Base-by-base conservation (phyloP, 169 alveolate genomes). In the Plasmodium sp. region DNA sequence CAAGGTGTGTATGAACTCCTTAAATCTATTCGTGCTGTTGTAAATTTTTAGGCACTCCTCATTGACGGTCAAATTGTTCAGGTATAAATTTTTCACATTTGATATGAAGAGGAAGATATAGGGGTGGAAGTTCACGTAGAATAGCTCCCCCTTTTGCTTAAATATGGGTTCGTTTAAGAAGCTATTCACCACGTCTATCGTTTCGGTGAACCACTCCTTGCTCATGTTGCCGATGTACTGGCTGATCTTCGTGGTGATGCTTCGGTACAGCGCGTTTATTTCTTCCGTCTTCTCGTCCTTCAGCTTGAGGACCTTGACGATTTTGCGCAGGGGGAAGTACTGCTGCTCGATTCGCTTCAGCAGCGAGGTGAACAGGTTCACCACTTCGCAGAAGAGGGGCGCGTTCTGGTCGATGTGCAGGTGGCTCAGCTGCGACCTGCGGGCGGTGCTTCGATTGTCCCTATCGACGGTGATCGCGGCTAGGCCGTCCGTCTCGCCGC, bases 111-210 rank as follows among this genome's bases (percentile, higher is more conserved):
- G 67, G 72, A 90, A 90, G 27, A 90, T 90, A 34, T 90, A 72
- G 16, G 90, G 94, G 80, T 90, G 94, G 74, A 90, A 90, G 34
- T 90, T 90, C 39, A 90, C 94, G 48, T 90, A 90, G 51, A 90
- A 90, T 39, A 58, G 43, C 27, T 58, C 91, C 5, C 62, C 33
- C 58, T 71, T 80, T 62, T 58, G 71, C 82, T 74, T 90, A 39
- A 90, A 90, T 56, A 90, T 90, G 80, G 71, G 71, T 90, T 90
- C 94, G 39, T 90, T 90, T 22, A 90, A 62, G 51, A 90, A 90
- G 31, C 45, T 79, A 41, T 90, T 90, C 36, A 90, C 91, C 41
- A 90, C 94, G 72, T 80, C 74, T 51, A 90, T 90, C 2, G 94
- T 90, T 51, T 90, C 91, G 14, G 27, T 79, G 51, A 90, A 80